Conservation (phyloP, 106 monocot genomes). For the Acanthochlamys bracteata region DNA sequence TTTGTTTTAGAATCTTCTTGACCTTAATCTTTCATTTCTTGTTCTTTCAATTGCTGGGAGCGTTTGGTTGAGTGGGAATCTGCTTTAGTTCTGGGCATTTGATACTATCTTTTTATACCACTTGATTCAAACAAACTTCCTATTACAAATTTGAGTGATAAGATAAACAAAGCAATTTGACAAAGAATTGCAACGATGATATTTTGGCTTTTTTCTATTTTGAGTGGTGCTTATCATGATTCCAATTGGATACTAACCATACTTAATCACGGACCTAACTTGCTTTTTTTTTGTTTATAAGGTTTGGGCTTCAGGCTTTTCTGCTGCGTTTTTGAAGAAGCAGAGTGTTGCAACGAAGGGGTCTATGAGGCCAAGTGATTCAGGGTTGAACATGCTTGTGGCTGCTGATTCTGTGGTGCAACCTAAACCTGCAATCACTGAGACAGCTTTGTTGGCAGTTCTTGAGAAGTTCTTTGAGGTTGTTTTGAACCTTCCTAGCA, state of each 20-base stretch:
- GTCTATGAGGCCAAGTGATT: constrained; percentile 4
- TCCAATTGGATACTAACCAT: not conserved
- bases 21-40: too few relatives aligned
- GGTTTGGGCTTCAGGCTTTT: constrained; percentile 98
- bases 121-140: too few relatives aligned
- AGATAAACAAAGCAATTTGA: too few relatives aligned
- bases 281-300: constrained; percentile 10
- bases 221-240: not conserved
- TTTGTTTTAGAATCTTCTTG: too few relatives aligned
- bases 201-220: not conserved
- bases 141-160: too few relatives aligned
- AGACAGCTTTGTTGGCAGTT: constrained; percentile 45
- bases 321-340: constrained; percentile 91
- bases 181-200: not conserved
- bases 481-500: constrained; percentile 79
- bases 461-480: constrained; percentile 80
- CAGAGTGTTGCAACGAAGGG: constrained; percentile 69
- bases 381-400: constrained; percentile 10
- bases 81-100: too few relatives aligned
- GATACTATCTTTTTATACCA: too few relatives aligned
- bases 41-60: too few relatives aligned
- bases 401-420: constrained; percentile 13
- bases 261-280: not conserved
- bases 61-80: too few relatives aligned
- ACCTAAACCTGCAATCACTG: constrained; percentile 43